A percentile compares a stretch with the other conserved stretches of the same genome.
phyloP scores from a whole-genome alignment of 2,329 filamentous ascomycete genomes.

The Talaromyces sp. region DNA sequence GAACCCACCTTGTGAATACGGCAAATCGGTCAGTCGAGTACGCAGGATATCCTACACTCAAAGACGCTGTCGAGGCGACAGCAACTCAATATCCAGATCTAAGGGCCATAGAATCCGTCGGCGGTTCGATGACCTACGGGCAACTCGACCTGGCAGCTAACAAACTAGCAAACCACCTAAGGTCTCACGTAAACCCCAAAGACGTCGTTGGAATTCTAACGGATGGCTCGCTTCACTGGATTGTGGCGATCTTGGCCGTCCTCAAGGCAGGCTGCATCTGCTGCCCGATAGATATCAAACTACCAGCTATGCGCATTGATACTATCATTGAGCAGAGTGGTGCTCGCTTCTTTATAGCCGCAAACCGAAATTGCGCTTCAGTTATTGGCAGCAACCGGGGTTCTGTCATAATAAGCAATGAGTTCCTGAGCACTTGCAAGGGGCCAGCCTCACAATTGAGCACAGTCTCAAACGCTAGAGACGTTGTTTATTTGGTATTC shows the following conservation, averaged over 20 bases:
- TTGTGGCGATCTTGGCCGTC: not conserved
- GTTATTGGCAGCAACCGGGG: not conserved
- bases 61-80: not conserved
- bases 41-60: not conserved
- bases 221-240: not conserved
- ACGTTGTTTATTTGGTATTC: not conserved
- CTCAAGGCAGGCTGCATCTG: not conserved
- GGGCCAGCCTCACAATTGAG: not conserved
- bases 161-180: not conserved
- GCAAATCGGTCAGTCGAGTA: not conserved
- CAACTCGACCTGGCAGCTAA: not conserved
- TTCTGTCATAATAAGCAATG: not conserved
- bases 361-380: not conserved
- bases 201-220: not conserved
- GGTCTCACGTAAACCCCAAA: not conserved
- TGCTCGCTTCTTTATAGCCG: not conserved
- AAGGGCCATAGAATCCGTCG: not conserved
- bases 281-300: not conserved
- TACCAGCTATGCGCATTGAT: not conserved
- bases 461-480: not conserved
- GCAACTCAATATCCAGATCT: not conserved
- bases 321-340: not conserved
- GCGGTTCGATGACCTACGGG: not conserved
- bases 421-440: not conserved
- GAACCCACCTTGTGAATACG: not conserved